Evolutionary conservation across 2,329 filamentous ascomycete genomes (phyloP), one percentile per base, ranked within the genome.

Genomic region (Furcasterigmium furcatum): DNA sequence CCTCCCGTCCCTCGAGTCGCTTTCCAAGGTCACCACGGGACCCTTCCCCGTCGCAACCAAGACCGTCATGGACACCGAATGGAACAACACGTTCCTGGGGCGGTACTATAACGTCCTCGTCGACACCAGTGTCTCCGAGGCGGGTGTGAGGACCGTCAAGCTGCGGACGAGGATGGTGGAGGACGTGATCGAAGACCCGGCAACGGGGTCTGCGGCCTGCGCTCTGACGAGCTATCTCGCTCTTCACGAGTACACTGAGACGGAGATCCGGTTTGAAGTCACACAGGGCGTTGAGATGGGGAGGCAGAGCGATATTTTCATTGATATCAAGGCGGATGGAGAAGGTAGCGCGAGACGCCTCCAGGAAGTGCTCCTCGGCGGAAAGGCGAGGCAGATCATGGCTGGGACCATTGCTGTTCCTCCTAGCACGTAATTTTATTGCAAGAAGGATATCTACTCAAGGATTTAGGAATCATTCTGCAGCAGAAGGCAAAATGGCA

Each of bases 101-200:
- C 66, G 71, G 38, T 85, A 84, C 56, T 85, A 82, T 61, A 88
- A 79, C 53, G 77, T 41, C 29, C 60, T 64, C 20, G 63, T 64
- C 2, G 60, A 58, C 4, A 51, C 64, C 3, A 57, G 56, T 4
- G 51, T 52, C 4, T 55, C 52, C n/a, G 56, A 55, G 4, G 58
- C 57, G 8, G 60, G 59, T 13, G 51, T 44, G 34, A 55, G 51
- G 39, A 56, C 54, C 29, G 54, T 64, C 24, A 56, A 53, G 25
- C 55, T 87, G 19, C 71, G 80, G 43, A 76, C 83, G 9, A 72
- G 85, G 41, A 84, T 88, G 81, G 71, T 87, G 13, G 67, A 68
- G 48, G 53, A 58, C 1, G 56, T 56, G 2, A 56, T 77, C 16
- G 77, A 84, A 56, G 84, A 87, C 55, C 75, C 80, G 3, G 80